phyloP scores from a whole-genome alignment of 1,284 basidiomycete species.

The Ceratobasidium papillatum region DNA sequence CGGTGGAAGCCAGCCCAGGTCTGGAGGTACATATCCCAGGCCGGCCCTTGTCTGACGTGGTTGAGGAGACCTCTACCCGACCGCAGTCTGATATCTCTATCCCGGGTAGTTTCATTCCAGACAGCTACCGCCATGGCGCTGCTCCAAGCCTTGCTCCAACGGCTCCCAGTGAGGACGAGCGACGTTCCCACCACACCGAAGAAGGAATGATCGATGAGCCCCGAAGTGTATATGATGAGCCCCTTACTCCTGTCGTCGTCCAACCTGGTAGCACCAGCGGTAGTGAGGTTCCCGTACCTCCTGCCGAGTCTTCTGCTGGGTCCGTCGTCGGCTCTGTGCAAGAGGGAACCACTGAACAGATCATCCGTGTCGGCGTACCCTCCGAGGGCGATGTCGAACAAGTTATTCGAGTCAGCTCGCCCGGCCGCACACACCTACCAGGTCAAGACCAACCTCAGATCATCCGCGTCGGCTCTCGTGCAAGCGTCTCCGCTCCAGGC shows the following conservation, averaged over 20 bases:
- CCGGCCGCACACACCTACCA: background rate
- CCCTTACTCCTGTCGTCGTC: background rate
- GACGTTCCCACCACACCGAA: background rate
- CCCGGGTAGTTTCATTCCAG: background rate
- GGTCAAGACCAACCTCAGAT: slow-evolving; percentile 25
- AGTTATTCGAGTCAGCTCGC: slow-evolving; percentile 31
- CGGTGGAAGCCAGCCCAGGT: background rate
- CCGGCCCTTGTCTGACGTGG: slow-evolving; percentile 8
- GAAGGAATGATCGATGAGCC: slow-evolving; percentile 10
- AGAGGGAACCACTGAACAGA: slow-evolving; percentile 4
- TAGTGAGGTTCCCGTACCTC: background rate
- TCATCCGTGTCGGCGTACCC: slow-evolving; percentile 13
- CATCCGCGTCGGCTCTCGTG: slow-evolving; percentile 26
- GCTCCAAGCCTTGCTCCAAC: slow-evolving; percentile 21
- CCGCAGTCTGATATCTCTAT: slow-evolving; percentile 2
- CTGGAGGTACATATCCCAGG: background rate
- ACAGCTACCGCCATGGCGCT: background rate
- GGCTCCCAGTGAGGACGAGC: background rate
- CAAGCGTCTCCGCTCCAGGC: background rate
- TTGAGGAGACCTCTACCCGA: slow-evolving; percentile 2
- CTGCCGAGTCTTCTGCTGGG: slow-evolving; percentile 3
- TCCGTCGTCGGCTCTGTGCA: background rate
- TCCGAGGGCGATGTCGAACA: slow-evolving; percentile 20
- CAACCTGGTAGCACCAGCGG: background rate
- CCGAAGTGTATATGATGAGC: slow-evolving; percentile 13